Conservation (phyloP, 169 alveolate genomes). For the Babesia divergens region DNA sequence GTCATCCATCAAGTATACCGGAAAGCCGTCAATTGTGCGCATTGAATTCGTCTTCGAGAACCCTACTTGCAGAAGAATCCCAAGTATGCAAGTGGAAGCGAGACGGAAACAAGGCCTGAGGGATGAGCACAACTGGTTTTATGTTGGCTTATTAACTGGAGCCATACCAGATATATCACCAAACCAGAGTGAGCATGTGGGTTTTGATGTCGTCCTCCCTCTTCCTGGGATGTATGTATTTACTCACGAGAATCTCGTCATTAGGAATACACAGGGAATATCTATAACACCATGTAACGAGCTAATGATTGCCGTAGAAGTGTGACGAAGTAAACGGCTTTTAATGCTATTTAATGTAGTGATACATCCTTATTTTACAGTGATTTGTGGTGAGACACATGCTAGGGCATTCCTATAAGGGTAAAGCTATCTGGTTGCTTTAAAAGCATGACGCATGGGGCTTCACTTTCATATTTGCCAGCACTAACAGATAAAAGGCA, state of each 20-base stretch:
- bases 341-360: background rate
- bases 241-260: background rate
- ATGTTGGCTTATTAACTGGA: constrained; percentile 35
- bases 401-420: no score
- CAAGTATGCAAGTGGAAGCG: constrained; percentile 10
- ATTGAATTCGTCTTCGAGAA: constrained; percentile 21
- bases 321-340: background rate
- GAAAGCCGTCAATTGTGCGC: constrained; percentile 28
- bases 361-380: no score
- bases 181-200: background rate
- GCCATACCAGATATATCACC: constrained; percentile 39
- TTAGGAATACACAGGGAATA: background rate
- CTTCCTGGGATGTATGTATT: constrained; percentile 52
- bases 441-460: no score
- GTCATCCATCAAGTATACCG: background rate
- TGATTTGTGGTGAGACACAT: no score
- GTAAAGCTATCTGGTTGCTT: no score
- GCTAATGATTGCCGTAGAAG: constrained; percentile 15
- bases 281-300: constrained; percentile 14
- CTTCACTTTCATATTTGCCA: no score
- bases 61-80: constrained; percentile 16
- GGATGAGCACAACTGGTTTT: constrained; percentile 7
- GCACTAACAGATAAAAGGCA: no score
- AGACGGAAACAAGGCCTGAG: background rate
- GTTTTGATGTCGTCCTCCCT: constrained; percentile 33